phyloP scores from a whole-genome alignment of 495 filamentous ascomycete species.

The Immersiella caudata region DNA sequence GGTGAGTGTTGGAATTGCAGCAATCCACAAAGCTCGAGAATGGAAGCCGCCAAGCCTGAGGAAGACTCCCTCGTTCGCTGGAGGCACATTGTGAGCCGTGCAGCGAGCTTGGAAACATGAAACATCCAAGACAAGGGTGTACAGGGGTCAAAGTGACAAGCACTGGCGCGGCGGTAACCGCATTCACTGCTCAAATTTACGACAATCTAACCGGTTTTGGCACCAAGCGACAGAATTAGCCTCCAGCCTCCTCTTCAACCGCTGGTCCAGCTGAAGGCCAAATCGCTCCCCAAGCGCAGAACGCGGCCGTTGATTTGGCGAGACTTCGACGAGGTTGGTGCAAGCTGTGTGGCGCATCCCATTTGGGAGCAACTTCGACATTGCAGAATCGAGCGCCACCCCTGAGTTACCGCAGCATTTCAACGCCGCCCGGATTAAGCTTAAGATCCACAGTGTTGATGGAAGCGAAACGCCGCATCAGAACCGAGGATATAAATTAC shows the following conservation, averaged over 20 bases:
- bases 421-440: not conserved
- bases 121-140: conserved; percentile 5
- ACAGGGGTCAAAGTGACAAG: not conserved
- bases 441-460: not conserved
- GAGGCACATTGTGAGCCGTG: conserved; percentile 7
- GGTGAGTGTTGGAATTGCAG: too few relatives aligned
- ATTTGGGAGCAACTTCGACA: not conserved
- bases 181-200: not conserved
- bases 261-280: not conserved
- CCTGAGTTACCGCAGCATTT: not conserved
- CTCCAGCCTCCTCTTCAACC: conserved; percentile 1
- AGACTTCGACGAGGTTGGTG: not conserved
- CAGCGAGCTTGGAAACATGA: conserved; percentile 17
- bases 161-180: not conserved
- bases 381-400: not conserved
- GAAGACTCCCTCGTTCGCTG: not conserved
- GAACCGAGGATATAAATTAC: not conserved
- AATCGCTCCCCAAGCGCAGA: not conserved
- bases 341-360: not conserved
- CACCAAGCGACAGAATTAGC: not conserved
- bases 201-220: conserved; percentile 2
- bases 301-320: not conserved
- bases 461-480: not conserved
- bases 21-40: not conserved
- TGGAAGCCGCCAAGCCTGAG: not conserved